Evolutionary conservation across 371 early-diverging fungal species (phyloP), one percentile per base, ranked within the genome.

Genomic region (Rhizopus delemar): DNA sequence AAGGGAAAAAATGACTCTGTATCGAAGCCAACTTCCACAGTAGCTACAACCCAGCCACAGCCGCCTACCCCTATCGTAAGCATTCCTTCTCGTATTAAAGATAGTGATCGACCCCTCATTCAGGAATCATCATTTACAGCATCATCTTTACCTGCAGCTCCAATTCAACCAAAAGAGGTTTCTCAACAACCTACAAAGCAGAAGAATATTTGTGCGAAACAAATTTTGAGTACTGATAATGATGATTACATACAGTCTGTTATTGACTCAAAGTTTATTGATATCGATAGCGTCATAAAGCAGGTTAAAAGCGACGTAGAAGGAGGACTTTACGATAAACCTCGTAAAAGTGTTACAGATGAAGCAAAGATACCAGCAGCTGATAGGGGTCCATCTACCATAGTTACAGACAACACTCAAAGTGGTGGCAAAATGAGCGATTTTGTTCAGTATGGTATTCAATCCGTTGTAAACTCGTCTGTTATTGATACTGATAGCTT

Each of bases 401-500:
- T 22, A 22, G 22, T 22, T 22, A 22, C 22, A 22, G 22, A 22
- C 2, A 22, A 22, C 2, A 22, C 22, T 22, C 22, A 22, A 22
- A 22, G 22, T 22, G 22, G 22, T 22, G 22, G 22, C 34, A 53
- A 54, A 8, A 39, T 56, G 33, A 62, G 57, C 33, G 57, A 62
- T 8, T 46, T 9, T 57, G 57, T 62, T 33, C 46, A 62, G 29
- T 34, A 57, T 22, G 51, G 62, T 39, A 57, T 62, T 28, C 9
- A 57, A 45, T 62, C 62, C 11, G 57, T 41, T 22, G 41, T 57
- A 2, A 46, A 57, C 29, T 43, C 62, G 13, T 46, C 53, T 38
- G 39, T 52, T 4, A 46, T 57, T 0, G 34, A 57, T 46, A 36
- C 43, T 11, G n/a, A 60, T 28, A 28, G 50, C 22, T 41, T 60